These are phyloP conservation scores for Zasmidium cellare DNA, from an alignment of 2,329 filamentous ascomycete genomes.

Conservation along the genomic window DNA sequence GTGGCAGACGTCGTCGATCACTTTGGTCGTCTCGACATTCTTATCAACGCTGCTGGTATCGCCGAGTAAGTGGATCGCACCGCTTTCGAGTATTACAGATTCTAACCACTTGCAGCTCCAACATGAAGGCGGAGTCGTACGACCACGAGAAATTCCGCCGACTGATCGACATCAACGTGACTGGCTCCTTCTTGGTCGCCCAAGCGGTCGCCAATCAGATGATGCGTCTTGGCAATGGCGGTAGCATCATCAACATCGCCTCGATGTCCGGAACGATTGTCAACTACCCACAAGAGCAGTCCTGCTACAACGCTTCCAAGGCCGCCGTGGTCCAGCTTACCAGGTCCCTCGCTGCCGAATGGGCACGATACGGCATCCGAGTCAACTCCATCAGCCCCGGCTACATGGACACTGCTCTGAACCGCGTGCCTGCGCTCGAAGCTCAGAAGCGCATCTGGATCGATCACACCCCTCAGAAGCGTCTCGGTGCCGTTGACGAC, in stretches of 20 bases:
- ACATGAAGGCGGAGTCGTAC: slow-evolving; percentile 79
- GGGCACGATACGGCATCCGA: slow-evolving; percentile 77
- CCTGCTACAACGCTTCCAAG: slow-evolving; percentile 82
- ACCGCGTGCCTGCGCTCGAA: slow-evolving; percentile 74
- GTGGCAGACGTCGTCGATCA: slow-evolving; percentile 65
- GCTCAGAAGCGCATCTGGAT: slow-evolving; percentile 83
- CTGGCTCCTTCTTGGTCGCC: slow-evolving; percentile 74
- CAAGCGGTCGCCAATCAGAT: slow-evolving; percentile 58
- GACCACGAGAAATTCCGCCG: slow-evolving; percentile 74
- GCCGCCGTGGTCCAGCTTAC: slow-evolving; percentile 75
- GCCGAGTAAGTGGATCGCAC: slow-evolving; percentile 57
- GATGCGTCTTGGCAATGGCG: slow-evolving; percentile 70
- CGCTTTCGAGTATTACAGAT: neutral
- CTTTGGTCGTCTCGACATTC: slow-evolving; percentile 69
- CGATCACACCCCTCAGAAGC: slow-evolving; percentile 69
- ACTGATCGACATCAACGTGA: slow-evolving; percentile 80
- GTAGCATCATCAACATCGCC: slow-evolving; percentile 73
- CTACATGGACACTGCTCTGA: slow-evolving; percentile 83
- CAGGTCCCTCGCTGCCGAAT: slow-evolving; percentile 80
- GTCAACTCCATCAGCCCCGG: slow-evolving; percentile 84
- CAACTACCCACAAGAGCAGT: slow-evolving; percentile 69
- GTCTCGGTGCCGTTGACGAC: slow-evolving; percentile 71
- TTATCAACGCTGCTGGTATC: slow-evolving; percentile 80
- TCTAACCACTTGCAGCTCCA: slow-evolving; percentile 55
- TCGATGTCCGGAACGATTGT: slow-evolving; percentile 57